A percentile compares a stretch with the other conserved stretches of the same genome.
Evolutionary conservation across 139 green algal genomes (phyloP).

Genomic region (Tetraselmis chui): DNA sequence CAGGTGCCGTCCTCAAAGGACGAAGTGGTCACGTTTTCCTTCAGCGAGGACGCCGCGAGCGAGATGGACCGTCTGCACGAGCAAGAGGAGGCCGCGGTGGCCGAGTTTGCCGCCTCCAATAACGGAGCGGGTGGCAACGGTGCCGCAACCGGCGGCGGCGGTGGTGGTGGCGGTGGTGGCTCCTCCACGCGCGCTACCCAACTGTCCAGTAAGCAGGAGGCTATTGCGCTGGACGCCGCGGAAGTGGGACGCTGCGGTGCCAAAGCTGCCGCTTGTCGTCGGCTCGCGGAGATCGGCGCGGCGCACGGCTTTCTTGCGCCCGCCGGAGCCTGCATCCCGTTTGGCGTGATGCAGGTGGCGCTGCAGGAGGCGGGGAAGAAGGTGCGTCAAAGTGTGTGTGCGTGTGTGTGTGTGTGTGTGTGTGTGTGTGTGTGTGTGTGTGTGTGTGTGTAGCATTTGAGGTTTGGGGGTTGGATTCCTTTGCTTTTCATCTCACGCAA

Average conservation of each 20-base stretch:
- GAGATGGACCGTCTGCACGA: neutral
- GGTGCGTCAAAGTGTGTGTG: neutral
- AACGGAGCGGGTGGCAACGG: neutral
- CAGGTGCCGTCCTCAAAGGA: neutral
- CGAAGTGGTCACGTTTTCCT: neutral
- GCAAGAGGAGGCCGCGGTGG: neutral
- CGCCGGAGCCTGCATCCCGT: constrained; percentile 69
- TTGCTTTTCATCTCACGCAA: too few relatives aligned
- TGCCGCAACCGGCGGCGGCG: neutral
- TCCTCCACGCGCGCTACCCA: neutral
- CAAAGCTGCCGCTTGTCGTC: constrained; percentile 72
- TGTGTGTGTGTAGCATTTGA: too few relatives aligned
- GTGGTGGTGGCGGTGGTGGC: too few relatives aligned
- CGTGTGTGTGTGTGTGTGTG: too few relatives aligned
- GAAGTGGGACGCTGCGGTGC: constrained; percentile 47
- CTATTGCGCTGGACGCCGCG: constrained; percentile 56
- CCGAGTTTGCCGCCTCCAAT: neutral
- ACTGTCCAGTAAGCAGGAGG: constrained; percentile 8
- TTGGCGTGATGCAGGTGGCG: constrained; percentile 80
- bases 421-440: too few relatives aligned
- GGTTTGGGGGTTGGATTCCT: too few relatives aligned
- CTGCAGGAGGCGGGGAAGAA: constrained; percentile 25
- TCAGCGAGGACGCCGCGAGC: neutral
- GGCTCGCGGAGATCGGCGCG: constrained; percentile 39
- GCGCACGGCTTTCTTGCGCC: constrained; percentile 46